These are phyloP conservation scores for Arxiozyma heterogenica DNA, from an alignment of 1,139 yeast genomes.

Conservation along the genomic window DNA sequence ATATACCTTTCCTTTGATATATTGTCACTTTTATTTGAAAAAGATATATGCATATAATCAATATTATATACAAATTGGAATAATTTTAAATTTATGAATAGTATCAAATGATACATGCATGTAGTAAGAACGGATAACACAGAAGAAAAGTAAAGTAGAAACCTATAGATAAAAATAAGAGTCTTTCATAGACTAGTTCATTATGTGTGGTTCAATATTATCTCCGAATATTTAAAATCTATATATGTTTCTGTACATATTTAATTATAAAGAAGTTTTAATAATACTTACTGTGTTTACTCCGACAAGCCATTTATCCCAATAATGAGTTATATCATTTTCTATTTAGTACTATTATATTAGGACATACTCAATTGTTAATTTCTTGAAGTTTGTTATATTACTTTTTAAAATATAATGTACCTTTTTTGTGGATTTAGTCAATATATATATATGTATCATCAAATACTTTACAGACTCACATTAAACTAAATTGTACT, in stretches of 20 bases:
- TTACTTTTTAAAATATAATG: constrained; percentile 18
- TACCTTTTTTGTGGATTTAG: constrained; percentile 37
- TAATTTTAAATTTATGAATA: neutral
- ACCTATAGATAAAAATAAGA: neutral
- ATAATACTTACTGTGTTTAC: neutral
- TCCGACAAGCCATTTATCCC: neutral
- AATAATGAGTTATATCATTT: constrained; percentile 6
- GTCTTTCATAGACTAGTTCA: neutral
- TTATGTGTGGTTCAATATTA: neutral
- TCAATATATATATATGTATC: no score
- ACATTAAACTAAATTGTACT: constrained; percentile 28
- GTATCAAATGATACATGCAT: neutral
- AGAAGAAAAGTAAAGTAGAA: neutral
- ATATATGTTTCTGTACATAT: neutral
- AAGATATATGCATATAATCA: neutral
- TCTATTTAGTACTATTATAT: constrained; percentile 4
- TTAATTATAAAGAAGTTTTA: neutral
- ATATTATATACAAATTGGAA: neutral
- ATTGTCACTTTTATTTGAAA: neutral
- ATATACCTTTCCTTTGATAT: neutral
- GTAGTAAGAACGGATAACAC: neutral
- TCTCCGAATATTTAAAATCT: neutral
- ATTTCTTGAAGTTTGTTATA: constrained; percentile 29
- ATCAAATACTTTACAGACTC: constrained; percentile 30
- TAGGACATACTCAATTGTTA: constrained; percentile 29